These are phyloP conservation scores for Letharia lupina DNA, from an alignment of 495 filamentous ascomycete genomes.

Conservation along the genomic window DNA sequence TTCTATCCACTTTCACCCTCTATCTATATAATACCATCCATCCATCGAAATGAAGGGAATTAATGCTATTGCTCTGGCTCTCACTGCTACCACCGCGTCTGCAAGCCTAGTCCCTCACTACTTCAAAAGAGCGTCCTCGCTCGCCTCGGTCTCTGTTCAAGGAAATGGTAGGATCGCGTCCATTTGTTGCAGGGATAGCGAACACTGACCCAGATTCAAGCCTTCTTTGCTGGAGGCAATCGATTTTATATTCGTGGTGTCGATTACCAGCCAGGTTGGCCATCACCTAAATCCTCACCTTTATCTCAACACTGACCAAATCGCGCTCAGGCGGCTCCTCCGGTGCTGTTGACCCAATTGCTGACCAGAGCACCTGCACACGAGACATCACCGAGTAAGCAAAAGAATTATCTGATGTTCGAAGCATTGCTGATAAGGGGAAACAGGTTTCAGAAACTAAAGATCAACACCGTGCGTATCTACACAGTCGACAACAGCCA, in stretches of 20 bases:
- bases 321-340: constrained; percentile 61
- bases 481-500: constrained; percentile 87
- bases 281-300: neutral
- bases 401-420: neutral
- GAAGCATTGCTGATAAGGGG: neutral
- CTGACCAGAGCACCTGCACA: constrained; percentile 59
- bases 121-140: constrained; percentile 20
- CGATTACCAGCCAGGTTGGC: constrained; percentile 72
- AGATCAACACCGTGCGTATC: constrained; percentile 84
- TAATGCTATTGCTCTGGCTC: constrained; percentile 18
- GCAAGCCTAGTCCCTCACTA: constrained; percentile 17
- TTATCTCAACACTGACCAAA: neutral
- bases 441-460: constrained; percentile 64
- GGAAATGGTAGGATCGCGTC: constrained; percentile 35
- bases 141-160: constrained; percentile 37
- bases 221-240: constrained; percentile 75
- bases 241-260: constrained; percentile 94
- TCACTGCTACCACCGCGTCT: constrained; percentile 23
- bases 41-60: constrained; percentile 23
- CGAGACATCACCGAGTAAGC: constrained; percentile 64
- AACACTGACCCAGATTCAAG: constrained; percentile 35
- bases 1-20: neutral
- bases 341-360: constrained; percentile 67
- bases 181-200: neutral
- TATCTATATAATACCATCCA: constrained; percentile 1